A percentile compares a stretch with the other conserved stretches of the same genome.
Conservation (phyloP, 306 rosid species). For the Quercus dentata region DNA sequence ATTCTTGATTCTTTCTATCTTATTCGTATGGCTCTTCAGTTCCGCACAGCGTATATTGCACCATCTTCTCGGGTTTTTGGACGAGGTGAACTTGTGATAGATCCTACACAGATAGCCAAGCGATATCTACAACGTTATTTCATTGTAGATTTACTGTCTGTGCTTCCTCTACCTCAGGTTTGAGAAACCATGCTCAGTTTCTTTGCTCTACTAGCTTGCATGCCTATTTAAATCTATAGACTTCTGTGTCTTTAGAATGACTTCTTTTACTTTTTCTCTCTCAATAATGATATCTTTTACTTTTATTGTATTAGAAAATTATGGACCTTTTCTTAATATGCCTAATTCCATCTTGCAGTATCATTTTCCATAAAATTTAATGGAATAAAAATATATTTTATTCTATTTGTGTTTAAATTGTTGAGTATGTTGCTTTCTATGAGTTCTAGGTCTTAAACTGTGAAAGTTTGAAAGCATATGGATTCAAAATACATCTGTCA, state of each 20-base stretch:
- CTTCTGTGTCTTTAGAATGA: neutral
- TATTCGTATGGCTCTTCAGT: constrained; percentile 65
- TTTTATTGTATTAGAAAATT: neutral
- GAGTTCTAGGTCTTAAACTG: too few relatives aligned
- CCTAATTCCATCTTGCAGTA: too few relatives aligned
- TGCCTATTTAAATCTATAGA: neutral
- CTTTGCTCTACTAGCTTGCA: neutral
- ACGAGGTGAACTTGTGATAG: constrained; percentile 94
- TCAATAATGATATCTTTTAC: neutral
- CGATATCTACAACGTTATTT: constrained; percentile 72
- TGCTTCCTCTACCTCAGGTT: constrained; percentile 93
- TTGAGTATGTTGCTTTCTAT: too few relatives aligned
- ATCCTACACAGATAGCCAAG: constrained; percentile 67
- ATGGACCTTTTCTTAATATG: too few relatives aligned
- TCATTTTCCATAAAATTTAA: too few relatives aligned
- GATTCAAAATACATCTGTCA: too few relatives aligned
- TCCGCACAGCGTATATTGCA: constrained; percentile 82
- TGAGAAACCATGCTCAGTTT: constrained; percentile 15
- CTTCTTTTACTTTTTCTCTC: neutral
- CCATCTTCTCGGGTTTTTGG: constrained; percentile 95
- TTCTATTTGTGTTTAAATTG: too few relatives aligned
- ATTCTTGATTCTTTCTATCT: constrained; percentile 61
- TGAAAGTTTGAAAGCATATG: too few relatives aligned
- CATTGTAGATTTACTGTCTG: constrained; percentile 61
- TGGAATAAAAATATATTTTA: too few relatives aligned